phyloP scores from a whole-genome alignment of 805 yeast genomes.

The Blastobotrys americana region DNA sequence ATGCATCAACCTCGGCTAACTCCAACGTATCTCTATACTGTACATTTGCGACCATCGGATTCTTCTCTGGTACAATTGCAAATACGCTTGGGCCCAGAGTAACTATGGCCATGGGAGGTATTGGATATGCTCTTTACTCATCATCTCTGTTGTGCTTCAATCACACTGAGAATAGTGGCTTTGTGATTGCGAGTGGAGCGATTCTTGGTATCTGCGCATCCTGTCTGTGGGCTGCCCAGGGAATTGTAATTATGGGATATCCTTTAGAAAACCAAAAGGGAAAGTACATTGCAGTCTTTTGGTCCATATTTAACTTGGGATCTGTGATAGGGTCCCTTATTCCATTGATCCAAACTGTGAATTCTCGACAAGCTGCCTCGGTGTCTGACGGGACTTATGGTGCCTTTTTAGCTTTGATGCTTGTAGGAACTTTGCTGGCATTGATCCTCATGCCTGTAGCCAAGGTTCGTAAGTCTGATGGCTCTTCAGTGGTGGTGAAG shows the following conservation, averaged over 20 bases:
- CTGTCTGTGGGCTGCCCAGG: conserved; percentile 53
- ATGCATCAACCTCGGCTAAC: conserved; percentile 42
- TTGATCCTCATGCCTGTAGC: conserved; percentile 41
- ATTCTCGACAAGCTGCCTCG: conserved; percentile 27
- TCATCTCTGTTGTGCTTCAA: conserved; percentile 39
- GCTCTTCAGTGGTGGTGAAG: conserved; percentile 40
- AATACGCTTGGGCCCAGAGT: conserved; percentile 43
- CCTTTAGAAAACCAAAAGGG: conserved; percentile 50
- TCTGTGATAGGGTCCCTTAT: conserved; percentile 53
- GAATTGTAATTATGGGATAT: conserved; percentile 50
- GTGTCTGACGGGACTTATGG: conserved; percentile 45
- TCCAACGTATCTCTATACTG: conserved; percentile 48
- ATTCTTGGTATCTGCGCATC: conserved; percentile 51
- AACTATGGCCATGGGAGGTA: conserved; percentile 39
- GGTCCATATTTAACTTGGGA: conserved; percentile 57
- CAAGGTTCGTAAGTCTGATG: conserved; percentile 45
- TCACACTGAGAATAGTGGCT: conserved; percentile 42
- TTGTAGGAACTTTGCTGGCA: conserved; percentile 41
- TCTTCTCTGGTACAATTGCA: conserved; percentile 49
- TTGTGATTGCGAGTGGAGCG: conserved; percentile 51
- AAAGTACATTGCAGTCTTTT: conserved; percentile 45
- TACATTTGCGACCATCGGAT: conserved; percentile 51
- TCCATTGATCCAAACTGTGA: conserved; percentile 48
- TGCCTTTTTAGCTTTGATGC: conserved; percentile 49
- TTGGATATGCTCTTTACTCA: conserved; percentile 41